Base-by-base conservation (phyloP, 1,284 basidiomycete genomes). In the Marasmius tenuissimus region DNA sequence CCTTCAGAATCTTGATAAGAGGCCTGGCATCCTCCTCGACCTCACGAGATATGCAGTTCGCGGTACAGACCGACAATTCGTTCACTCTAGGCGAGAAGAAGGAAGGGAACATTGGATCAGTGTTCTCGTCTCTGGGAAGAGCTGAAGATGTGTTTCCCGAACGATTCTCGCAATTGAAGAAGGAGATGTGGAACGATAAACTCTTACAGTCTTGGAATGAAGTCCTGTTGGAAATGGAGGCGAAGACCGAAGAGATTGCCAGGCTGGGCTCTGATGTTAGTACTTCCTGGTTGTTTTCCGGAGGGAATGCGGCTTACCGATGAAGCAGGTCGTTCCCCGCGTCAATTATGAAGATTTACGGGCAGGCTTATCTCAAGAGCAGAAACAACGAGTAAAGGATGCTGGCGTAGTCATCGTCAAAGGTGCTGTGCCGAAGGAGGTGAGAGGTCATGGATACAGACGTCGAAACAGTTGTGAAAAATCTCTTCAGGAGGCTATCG, bases 121-220 rank as follows among this genome's bases (percentile, higher is more conserved):
- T 88, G 38, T 89, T 89, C 69, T 76, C 83, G 0, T 85, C 84
- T 0, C 74, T 87, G 5, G 80, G 81, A 1, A 76, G 76, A 12
- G 79, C 81, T 61, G 68, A 72, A 2, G 70, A 65, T 0, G 64
- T 70, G 0, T 77, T 91, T 1, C 87, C 89, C 0, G 66, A 75
- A 10, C 82, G 87, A 0, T 91, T 91, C 63, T 70, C 79, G 0
- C 77, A 81, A 10, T 71, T 91, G 38, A 92, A 92, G 76, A 81
- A 81, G 66, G 72, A 73, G 40, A 69, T 88, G 1, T 80, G 83
- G 72, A 76, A 72, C n/a, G 82, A 85, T 12, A 67, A 68, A 1
- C 72, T 91, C 10, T 66, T 77, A 12, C 71, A 80, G 48, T 80
- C 81, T 49, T 92, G 88, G 87, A 76, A 71, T 37, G 78, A 82